Base-by-base conservation (phyloP, 208 protist species). In the Trypanosoma avium region DNA sequence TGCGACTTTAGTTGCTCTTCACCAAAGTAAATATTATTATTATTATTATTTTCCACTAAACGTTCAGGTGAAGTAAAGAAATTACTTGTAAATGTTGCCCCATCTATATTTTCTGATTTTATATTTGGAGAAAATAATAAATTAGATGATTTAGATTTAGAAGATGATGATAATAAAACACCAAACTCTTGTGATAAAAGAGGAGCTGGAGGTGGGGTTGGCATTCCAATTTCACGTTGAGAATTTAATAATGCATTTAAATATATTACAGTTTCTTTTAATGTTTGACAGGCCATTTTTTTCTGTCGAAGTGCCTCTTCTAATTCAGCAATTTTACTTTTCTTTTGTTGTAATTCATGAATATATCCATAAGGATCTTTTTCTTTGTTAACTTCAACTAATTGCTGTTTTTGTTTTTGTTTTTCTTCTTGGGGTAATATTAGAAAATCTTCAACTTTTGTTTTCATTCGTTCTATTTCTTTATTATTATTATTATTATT, bases 221-320 rank as follows among this genome's bases (percentile, higher is more conserved):
- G 32, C 66, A 72, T 56, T 12, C 64, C 55, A 43, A 80, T 22
- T 12, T 83, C 77, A 1, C 80, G 70, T 30, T 84, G 77, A 24
- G 63, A 66, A 1, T 63, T 15, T 3, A 81, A 59, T 3, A 82
- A 33, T 7, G 57, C 24, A 61, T 79, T 67, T 32, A 86, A 35
- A 13, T 66, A 66, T 1, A 26, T 33, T 5, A 86, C 50, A 3
- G 70, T 70, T 24, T 83, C 65, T 26, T 30, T 55, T 32, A 84
- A 72, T 12, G 52, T 53, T n/a, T 22, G 24, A 53, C 49, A 50
- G 5, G 42, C 26, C 4, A 57, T 17, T 43, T 73, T 66, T 36
- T 71, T 70, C 61, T 83, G 73, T 3, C 65, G 75, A 27, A 83
- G 43, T 0, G 67, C 57, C 33, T 78, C 77, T 46, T 78, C 65